Conservation (phyloP, 768 basidiomycete genomes). For the Tricholoma furcatifolium region DNA sequence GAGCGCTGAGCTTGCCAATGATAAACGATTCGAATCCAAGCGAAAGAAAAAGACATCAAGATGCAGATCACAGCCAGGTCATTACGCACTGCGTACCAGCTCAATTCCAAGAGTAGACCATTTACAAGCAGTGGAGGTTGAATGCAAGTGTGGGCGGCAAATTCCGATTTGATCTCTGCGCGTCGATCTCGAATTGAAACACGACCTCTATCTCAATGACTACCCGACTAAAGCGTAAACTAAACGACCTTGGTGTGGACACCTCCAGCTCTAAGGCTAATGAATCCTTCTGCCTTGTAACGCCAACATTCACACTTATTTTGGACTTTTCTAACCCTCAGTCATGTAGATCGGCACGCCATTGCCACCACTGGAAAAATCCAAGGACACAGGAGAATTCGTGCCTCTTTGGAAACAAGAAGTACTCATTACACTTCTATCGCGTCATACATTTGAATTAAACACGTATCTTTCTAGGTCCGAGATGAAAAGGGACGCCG, state of each 20-base stretch:
- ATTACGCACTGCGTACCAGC: no score
- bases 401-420: constrained; percentile 99
- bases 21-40: no score
- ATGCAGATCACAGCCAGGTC: no score
- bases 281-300: constrained; percentile 21
- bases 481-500: constrained; percentile 91
- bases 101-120: no score
- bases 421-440: constrained; percentile 41
- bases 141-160: no score
- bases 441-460: background rate
- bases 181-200: background rate
- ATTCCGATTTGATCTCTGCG: background rate
- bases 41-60: no score
- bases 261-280: constrained; percentile 18
- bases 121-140: no score
- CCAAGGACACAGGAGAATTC: constrained; percentile 90
- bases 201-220: constrained; percentile 4
- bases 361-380: constrained; percentile 90
- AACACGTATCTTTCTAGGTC: constrained; percentile 45
- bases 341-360: constrained; percentile 83
- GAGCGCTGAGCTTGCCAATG: no score
- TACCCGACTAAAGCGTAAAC: constrained; percentile 19
- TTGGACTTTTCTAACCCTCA: background rate
- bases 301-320: background rate
- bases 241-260: constrained; percentile 20